Evolutionary conservation across 2,329 filamentous ascomycete genomes (phyloP).

Genomic region (Amylocarpus encephaloides): DNA sequence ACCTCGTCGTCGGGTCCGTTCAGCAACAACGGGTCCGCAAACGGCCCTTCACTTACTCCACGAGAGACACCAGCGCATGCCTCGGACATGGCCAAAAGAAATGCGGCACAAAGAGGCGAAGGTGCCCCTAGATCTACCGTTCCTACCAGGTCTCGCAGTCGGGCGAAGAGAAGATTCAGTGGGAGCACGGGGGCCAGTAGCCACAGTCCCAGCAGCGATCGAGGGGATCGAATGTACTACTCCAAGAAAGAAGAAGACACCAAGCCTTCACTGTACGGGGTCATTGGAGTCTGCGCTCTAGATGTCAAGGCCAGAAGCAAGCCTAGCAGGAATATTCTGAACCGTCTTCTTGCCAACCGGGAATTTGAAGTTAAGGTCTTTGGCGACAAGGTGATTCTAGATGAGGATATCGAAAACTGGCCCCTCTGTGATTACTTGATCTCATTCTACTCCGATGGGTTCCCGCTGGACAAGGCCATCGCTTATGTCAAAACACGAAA

Average conservation of each 20-base stretch:
- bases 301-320: conserved; percentile 96
- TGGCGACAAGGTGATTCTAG: conserved; percentile 96
- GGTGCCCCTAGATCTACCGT: conserved; percentile 33
- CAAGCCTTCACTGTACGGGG: conserved; percentile 54
- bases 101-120: conserved; percentile 28
- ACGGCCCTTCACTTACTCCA: conserved; percentile 40
- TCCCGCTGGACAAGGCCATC: conserved; percentile 93
- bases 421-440: conserved; percentile 89
- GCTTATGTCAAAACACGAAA: conserved; percentile 89
- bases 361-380: conserved; percentile 98
- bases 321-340: conserved; percentile 92
- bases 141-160: conserved; percentile 57
- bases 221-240: conserved; percentile 54
- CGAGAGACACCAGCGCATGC: conserved; percentile 27
- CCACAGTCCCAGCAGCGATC: conserved; percentile 70
- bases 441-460: conserved; percentile 97
- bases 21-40: conserved; percentile 37
- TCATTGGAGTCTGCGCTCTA: conserved; percentile 90
- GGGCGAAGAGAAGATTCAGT: conserved; percentile 69
- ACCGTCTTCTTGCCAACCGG: conserved; percentile 78
- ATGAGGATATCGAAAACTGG: conserved; percentile 96
- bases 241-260: conserved; percentile 51
- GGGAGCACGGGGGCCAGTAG: conserved; percentile 77
- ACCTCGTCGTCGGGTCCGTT: conserved; percentile 41
- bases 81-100: conserved; percentile 29